Evolutionary conservation across 2,329 filamentous ascomycete species (phyloP), one percentile per base, ranked within the genome.

Genomic region (Graphiopsis chlorocephala): DNA sequence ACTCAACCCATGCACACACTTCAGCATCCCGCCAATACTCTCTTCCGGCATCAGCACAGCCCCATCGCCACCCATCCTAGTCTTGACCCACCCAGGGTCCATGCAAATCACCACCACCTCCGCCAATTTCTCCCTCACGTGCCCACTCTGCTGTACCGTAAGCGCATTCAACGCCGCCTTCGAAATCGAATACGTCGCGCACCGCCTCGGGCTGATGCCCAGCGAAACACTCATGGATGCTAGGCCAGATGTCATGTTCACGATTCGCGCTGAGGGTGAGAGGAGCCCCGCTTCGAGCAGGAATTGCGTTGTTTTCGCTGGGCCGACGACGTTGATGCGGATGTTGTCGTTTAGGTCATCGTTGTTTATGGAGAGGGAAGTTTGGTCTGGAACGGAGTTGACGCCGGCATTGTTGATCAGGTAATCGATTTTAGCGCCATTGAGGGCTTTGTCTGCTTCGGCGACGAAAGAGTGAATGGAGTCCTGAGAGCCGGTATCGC

Each of bases 151-250:
- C 63, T 79, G 78, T 64, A 80, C 68, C 26, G 76, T 79, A 64
- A 82, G 68, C 75, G 80, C 79, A 58, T 82, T 81, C 72, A 80
- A 62, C 15, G 78, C 79, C 5, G 79, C 76, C 68, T 82, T 82
- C 57, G 76, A 79, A 64, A 79, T 78, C 3, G 72, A 74, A 61
- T 81, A 82, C 6, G 77, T 76, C 47, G 75, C 76, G 63, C 75
- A 77, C 58, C 77, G 77, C 0, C 75, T 67, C 57, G 70, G 70
- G 28, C 38, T 62, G 29, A 74, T 71, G 42, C 72, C 69, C 25
- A 71, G 69, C 17, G 73, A 73, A 1, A 74, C 71, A 15, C 68
- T 70, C 72, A 77, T 68, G 61, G 70, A 73, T 0, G 70, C 77
- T 3, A 78, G 67, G 2, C 76, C 77, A 17, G 68, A 72, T 14